A percentile compares a stretch with the other conserved stretches of the same genome.
phyloP scores from a whole-genome alignment of 495 filamentous ascomycete species.

The Aspergillus sclerotiicarbonarius region DNA sequence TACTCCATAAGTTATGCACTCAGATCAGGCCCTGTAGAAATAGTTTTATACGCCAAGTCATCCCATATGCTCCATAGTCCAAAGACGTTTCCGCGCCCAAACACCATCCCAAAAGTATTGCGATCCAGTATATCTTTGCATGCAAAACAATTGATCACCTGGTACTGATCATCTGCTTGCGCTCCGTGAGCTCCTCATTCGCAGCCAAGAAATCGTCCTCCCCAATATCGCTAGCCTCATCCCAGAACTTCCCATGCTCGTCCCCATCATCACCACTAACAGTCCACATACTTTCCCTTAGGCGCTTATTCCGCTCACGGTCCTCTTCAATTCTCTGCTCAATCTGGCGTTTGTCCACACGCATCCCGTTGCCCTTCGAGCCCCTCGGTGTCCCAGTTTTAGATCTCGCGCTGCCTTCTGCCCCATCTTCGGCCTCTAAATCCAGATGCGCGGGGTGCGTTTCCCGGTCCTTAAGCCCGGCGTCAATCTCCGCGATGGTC shows the following conservation, averaged over 20 bases:
- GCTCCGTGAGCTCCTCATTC: conserved; percentile 70
- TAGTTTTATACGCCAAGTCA: not conserved
- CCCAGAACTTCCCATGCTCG: conserved; percentile 69
- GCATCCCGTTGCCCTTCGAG: conserved; percentile 36
- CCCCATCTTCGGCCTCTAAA: conserved; percentile 33
- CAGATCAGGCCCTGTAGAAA: not conserved
- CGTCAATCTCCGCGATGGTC: conserved; percentile 74
- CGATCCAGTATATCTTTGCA: not conserved
- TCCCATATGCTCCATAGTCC: not conserved
- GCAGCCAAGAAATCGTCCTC: conserved; percentile 77
- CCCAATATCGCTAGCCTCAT: conserved; percentile 75
- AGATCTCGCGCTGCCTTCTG: conserved; percentile 24
- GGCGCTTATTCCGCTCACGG: conserved; percentile 87
- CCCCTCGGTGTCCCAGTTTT: conserved; percentile 34
- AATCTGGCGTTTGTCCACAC: conserved; percentile 80
- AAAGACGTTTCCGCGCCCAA: not conserved
- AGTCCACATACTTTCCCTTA: conserved; percentile 88
- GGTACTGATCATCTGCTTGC: conserved; percentile 30
- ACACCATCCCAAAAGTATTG: not conserved
- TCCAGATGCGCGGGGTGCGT: conserved; percentile 42
- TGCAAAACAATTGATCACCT: not conserved
- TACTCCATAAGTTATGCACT: not conserved
- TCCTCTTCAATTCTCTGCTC: conserved; percentile 98
- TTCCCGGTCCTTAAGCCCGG: conserved; percentile 73
- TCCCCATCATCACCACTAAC: conserved; percentile 59